Percentiles rank a stretch among this genome's conserved stretches.
Evolutionary conservation across 169 alveolate genomes (phyloP).

Genomic region (Babesia gibsoni): DNA sequence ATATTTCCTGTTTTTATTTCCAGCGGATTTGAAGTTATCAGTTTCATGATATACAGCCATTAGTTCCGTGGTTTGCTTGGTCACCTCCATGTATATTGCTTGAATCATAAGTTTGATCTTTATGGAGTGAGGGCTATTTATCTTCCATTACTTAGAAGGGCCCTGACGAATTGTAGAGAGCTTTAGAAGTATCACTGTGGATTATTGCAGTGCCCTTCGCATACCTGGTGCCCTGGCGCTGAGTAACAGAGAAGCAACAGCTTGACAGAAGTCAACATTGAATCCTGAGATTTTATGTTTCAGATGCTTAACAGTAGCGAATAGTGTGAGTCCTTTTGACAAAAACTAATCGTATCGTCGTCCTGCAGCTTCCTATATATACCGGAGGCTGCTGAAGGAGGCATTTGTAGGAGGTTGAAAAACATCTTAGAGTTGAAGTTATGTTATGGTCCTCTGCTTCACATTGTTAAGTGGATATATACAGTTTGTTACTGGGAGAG

Average conservation of each 20-base stretch:
- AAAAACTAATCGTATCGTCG: too few relatives aligned
- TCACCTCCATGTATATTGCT: slow-evolving; percentile 41
- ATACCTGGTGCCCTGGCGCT: slow-evolving; percentile 69
- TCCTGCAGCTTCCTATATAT: too few relatives aligned
- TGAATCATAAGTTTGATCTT: slow-evolving; percentile 23
- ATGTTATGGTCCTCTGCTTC: too few relatives aligned
- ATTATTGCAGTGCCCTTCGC: slow-evolving; percentile 60
- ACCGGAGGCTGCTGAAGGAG: too few relatives aligned
- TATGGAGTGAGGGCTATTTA: slow-evolving; percentile 36
- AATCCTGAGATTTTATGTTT: slow-evolving; percentile 55
- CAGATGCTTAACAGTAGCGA: slow-evolving; percentile 61
- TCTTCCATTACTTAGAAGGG: slow-evolving; percentile 57
- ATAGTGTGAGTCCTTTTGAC: slow-evolving; percentile 60
- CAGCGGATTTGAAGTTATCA: slow-evolving; percentile 81
- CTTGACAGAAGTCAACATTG: slow-evolving; percentile 70
- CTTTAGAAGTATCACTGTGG: slow-evolving; percentile 63
- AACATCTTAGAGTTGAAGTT: too few relatives aligned
- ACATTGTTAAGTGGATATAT: too few relatives aligned
- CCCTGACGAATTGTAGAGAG: slow-evolving; percentile 64
- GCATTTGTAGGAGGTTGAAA: too few relatives aligned
- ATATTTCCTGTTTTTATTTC: slow-evolving; percentile 71
- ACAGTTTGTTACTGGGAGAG: too few relatives aligned
- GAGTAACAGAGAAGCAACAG: slow-evolving; percentile 65
- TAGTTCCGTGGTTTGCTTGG: slow-evolving; percentile 69
- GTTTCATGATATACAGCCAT: slow-evolving; percentile 73